phyloP scores from a whole-genome alignment of 495 filamentous ascomycete species.

The Massariosphaeria phaeospora region DNA sequence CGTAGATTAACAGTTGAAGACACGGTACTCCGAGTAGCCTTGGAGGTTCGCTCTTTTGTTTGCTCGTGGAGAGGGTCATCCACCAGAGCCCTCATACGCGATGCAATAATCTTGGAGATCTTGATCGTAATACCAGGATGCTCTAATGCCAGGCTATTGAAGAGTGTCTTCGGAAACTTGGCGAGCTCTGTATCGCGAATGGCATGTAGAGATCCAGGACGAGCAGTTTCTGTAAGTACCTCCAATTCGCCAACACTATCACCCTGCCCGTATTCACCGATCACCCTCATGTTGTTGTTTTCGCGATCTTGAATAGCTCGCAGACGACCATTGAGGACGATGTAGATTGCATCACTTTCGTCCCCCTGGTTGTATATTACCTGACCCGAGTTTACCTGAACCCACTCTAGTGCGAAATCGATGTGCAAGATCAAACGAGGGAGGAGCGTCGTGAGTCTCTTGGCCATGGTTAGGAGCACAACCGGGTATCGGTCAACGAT shows the following conservation, averaged over 20 bases:
- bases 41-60: constrained; percentile 43
- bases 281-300: constrained; percentile 77
- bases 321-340: constrained; percentile 89
- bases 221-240: constrained; percentile 87
- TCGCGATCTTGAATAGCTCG: constrained; percentile 71
- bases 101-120: constrained; percentile 96
- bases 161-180: constrained; percentile 90
- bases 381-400: constrained; percentile 90
- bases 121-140: constrained; percentile 98
- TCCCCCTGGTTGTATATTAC: constrained; percentile 91
- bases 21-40: constrained; percentile 60
- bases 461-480: constrained; percentile 89
- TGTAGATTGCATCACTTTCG: constrained; percentile 97
- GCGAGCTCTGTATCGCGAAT: constrained; percentile 96
- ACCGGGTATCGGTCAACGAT: constrained; percentile 91
- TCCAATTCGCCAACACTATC: constrained; percentile 97
- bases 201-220: constrained; percentile 85
- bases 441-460: constrained; percentile 80
- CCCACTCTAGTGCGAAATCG: constrained; percentile 96
- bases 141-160: constrained; percentile 94
- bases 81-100: constrained; percentile 83
- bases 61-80: constrained; percentile 69
- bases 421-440: constrained; percentile 93
- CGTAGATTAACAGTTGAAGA: constrained; percentile 87
- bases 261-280: constrained; percentile 91